Conservation (phyloP, 805 yeast species). For the Spathaspora passalidarum region DNA sequence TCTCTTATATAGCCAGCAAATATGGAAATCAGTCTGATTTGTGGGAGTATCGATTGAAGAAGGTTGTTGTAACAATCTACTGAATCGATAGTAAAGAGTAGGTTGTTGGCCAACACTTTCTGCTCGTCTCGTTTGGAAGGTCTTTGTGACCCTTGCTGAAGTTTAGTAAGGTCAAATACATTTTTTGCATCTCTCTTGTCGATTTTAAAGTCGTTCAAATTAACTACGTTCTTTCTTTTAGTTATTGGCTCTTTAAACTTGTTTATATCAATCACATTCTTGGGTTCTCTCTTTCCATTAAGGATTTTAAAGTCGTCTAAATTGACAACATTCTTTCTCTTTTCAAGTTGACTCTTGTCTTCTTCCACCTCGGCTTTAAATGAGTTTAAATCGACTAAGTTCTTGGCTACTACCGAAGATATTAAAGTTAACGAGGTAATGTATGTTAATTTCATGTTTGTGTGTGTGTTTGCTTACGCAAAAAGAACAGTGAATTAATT, state of each 20-base stretch:
- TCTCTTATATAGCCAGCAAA: slow-evolving; percentile 74
- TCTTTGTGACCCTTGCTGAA: slow-evolving; percentile 3
- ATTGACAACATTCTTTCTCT: slow-evolving; percentile 14
- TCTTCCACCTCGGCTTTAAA: neutral
- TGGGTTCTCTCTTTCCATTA: slow-evolving; percentile 1
- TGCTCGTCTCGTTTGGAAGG: slow-evolving; percentile 5
- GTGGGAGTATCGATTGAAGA: slow-evolving; percentile 37
- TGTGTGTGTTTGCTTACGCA: neutral
- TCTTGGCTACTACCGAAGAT: slow-evolving; percentile 5
- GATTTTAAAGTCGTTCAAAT: slow-evolving; percentile 10
- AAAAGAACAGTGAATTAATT: no score
- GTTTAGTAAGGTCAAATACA: slow-evolving; percentile 3
- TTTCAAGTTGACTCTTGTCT: neutral
- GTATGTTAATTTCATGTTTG: neutral
- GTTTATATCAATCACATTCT: slow-evolving; percentile 9
- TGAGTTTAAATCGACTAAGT: slow-evolving; percentile 5
- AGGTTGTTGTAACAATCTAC: slow-evolving; percentile 16
- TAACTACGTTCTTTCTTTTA: slow-evolving; percentile 13
- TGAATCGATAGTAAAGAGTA: slow-evolving; percentile 8
- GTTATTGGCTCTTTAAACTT: slow-evolving; percentile 6
- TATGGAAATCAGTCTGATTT: slow-evolving; percentile 44
- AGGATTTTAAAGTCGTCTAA: slow-evolving; percentile 8
- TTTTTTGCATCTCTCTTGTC: slow-evolving; percentile 10
- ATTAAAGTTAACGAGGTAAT: neutral
- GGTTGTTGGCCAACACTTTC: neutral